phyloP scores from a whole-genome alignment of 306 rosid species.

The Rubus parviflorus region DNA sequence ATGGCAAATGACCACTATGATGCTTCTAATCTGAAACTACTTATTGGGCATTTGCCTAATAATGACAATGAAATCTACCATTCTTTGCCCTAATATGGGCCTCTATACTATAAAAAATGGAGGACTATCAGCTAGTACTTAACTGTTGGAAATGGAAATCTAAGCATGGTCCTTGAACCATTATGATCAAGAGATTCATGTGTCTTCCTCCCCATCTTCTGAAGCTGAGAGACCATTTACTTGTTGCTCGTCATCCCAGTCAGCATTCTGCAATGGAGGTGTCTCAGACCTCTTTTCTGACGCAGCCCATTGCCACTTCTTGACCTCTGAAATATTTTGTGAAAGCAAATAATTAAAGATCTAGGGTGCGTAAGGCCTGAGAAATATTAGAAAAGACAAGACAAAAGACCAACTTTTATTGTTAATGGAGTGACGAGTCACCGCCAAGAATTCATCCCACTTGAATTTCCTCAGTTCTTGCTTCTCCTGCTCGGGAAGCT shows the following conservation, averaged over 20 bases:
- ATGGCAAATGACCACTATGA: constrained; percentile 6
- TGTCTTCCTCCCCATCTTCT: constrained; percentile 54
- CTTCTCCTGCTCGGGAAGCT: constrained; percentile 75
- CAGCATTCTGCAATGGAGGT: constrained; percentile 37
- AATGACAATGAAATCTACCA: constrained; percentile 32
- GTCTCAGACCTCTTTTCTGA: constrained; percentile 30
- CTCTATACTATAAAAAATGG: constrained; percentile 41
- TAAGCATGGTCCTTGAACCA: constrained; percentile 41
- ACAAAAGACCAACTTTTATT: constrained; percentile 65
- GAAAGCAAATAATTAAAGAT: constrained; percentile 26
- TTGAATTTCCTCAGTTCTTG: constrained; percentile 61
- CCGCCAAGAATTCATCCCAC: constrained; percentile 88
- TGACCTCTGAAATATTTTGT: constrained; percentile 48
- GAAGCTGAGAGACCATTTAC: constrained; percentile 34
- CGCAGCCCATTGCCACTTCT: constrained; percentile 49
- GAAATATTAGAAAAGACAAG: constrained; percentile 3
- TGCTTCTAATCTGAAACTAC: constrained; percentile 21
- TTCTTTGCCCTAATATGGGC: constrained; percentile 35
- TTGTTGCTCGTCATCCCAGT: constrained; percentile 47
- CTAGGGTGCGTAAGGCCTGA: not conserved
- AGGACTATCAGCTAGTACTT: constrained; percentile 41
- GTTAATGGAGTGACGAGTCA: constrained; percentile 77
- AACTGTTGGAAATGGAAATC: constrained; percentile 31
- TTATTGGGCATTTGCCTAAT: constrained; percentile 40
- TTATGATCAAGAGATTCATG: constrained; percentile 41